phyloP scores from a whole-genome alignment of 495 filamentous ascomycete species.

The Xylaria telfairii region DNA sequence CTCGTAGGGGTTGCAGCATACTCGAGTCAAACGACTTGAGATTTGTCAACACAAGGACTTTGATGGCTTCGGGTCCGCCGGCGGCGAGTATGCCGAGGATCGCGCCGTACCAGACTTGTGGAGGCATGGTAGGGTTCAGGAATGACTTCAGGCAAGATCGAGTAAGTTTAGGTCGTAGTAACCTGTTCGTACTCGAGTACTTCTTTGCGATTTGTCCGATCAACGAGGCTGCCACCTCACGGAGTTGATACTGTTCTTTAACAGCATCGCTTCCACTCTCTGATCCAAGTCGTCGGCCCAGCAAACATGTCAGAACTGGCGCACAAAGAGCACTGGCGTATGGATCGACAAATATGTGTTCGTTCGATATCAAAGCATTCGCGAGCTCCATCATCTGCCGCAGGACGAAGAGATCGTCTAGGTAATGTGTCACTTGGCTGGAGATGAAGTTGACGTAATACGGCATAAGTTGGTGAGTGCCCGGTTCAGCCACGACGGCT shows the following conservation, averaged over 20 bases:
- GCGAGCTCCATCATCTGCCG: constrained; percentile 90
- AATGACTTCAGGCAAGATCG: constrained; percentile 89
- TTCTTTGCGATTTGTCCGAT: constrained; percentile 74
- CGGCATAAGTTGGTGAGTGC: constrained; percentile 90
- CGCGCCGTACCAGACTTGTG: constrained; percentile 85
- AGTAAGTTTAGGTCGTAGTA: constrained; percentile 84
- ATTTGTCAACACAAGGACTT: constrained; percentile 80
- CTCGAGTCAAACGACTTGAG: constrained; percentile 73
- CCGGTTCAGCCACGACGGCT: constrained; percentile 82
- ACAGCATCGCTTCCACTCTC: constrained; percentile 45
- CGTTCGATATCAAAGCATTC: constrained; percentile 81
- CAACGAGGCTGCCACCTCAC: constrained; percentile 82
- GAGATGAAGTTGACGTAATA: constrained; percentile 95
- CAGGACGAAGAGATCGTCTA: constrained; percentile 84
- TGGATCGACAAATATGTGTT: constrained; percentile 82
- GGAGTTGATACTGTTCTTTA: constrained; percentile 75
- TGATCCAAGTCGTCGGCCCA: constrained; percentile 80
- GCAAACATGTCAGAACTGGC: constrained; percentile 86
- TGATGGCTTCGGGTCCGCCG: constrained; percentile 79
- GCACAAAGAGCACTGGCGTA: constrained; percentile 90
- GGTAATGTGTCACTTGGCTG: constrained; percentile 89
- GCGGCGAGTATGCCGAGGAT: constrained; percentile 76
- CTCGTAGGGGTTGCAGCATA: constrained; percentile 65
- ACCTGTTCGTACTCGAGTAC: constrained; percentile 74
- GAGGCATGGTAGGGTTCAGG: constrained; percentile 79